Evolutionary conservation across 78 protist genomes (phyloP).

Genomic region (Dictyostelium discoideum): dicty_2.7 NC_007088.5:2761001-2761500

Average conservation of each 20-base stretch:
- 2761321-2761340: background rate
- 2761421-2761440: background rate
- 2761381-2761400: background rate
- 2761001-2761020: background rate
- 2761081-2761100: background rate
- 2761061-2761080: background rate
- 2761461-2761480: background rate
- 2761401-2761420: background rate
- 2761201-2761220: background rate
- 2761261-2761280: background rate
- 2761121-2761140: background rate
- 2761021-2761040: background rate
- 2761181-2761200: background rate
- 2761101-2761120: background rate
- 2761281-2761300: background rate
- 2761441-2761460: background rate
- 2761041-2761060: background rate
- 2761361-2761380: background rate
- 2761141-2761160: background rate
- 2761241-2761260: background rate
- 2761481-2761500: background rate
- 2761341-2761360: background rate
- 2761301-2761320: too few relatives aligned
- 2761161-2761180: background rate
- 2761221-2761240: background rate